Base-by-base conservation (phyloP, 768 basidiomycete species). In the Pleurotus salmoneostramineus region DNA sequence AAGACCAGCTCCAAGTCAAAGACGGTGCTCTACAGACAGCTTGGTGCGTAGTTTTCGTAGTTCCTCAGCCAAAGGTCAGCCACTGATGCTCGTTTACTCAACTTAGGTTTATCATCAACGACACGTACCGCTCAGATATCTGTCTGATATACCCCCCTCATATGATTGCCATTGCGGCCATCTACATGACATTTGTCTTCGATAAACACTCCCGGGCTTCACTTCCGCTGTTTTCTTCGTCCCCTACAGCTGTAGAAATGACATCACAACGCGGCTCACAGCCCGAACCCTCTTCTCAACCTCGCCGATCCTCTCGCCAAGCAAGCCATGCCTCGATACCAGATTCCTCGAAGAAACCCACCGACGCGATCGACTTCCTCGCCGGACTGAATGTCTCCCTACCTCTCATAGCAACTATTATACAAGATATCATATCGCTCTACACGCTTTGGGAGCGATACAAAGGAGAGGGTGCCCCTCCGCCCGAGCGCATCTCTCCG, bases 61-160 rank as follows among this genome's bases (percentile, higher is more conserved):
- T 27, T 27, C 21, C 21, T 27, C 21, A 27, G 21, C 21, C 21
- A 27, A 27, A 27, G 3, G 21, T 27, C 21, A 27, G 21, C 21
- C 21, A 27, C 21, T 3, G 21, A 27, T 27, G 21, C 21, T 27
- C 21, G 21, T 27, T 27, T 27, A 27, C 21, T 27, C 21, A 27
- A 27, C 21, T 27, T 27, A 97, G 95, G 92, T 95, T 94, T 68
- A 85, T 98, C 68, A 84, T 99, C 67, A 99, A 98, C 73, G 96
- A 98, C 70, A 94, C 91, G 0, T 98, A 94, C 67, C 85, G 95
- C 55, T 95, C 93, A 4, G 91, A 95, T 56, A 77, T 99, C 15
- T 94, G 93, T 67, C 84, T 99, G n/a, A 72, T 97, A 32, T 89
- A 98, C 68, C 95, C 97, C 0, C 97, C 97, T 0, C 94, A 98